Percentiles rank a stretch among this genome's conserved stretches.
These are phyloP conservation scores for Nigrospora sphaerica DNA, from an alignment of 2,329 filamentous ascomycete species.

Conservation along the genomic window DNA sequence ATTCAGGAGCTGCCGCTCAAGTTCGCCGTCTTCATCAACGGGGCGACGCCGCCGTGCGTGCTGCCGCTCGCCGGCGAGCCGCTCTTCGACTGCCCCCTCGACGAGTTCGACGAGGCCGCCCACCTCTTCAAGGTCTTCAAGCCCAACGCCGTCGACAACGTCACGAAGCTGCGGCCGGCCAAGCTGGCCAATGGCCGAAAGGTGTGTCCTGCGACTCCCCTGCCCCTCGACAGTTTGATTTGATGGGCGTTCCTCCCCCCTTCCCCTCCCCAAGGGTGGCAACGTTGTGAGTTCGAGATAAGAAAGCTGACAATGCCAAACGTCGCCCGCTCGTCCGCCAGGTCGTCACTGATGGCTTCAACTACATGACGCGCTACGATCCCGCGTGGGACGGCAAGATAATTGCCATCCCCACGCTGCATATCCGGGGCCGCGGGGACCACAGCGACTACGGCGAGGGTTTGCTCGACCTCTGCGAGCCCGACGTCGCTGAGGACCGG, in stretches of 20 bases:
- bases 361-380: constrained; percentile 1
- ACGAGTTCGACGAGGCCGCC: not conserved
- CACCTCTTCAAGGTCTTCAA: constrained; percentile 1
- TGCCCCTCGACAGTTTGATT: too few species aligned
- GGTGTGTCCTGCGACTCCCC: not conserved
- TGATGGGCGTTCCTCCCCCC: too few species aligned
- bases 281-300: too few species aligned
- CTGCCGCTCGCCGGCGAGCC: not conserved
- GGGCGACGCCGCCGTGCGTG: not conserved
- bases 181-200: not conserved
- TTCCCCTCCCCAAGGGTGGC: too few species aligned
- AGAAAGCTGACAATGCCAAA: not conserved
- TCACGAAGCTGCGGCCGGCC: not conserved
- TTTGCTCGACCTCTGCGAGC: not conserved
- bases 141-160: not conserved
- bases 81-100: not conserved
- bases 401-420: not conserved
- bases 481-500: not conserved
- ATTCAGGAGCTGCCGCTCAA: constrained; percentile 1
- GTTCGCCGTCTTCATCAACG: constrained; percentile 2
- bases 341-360: not conserved
- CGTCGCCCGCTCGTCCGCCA: not conserved
- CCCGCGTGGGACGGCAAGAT: not conserved
- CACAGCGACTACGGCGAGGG: constrained; percentile 1
- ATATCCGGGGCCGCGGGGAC: not conserved